A percentile compares a stretch with the other conserved stretches of the same genome.
Evolutionary conservation across 805 yeast genomes (phyloP).

Genomic region (Saturnispora quitensis): DNA sequence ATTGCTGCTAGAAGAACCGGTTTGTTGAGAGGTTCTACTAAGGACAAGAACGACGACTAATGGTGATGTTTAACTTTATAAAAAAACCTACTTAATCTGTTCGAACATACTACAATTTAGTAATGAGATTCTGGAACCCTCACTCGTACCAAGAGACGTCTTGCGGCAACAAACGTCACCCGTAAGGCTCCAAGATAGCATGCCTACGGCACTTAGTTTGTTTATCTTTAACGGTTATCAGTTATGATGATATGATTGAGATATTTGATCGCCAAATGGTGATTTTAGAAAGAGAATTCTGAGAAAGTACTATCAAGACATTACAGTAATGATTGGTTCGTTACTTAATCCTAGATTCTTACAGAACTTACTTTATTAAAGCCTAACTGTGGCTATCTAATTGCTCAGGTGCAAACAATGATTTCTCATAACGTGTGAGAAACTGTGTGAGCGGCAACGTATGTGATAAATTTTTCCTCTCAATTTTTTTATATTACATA

Average conservation of each 20-base stretch:
- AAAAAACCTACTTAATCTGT: not conserved
- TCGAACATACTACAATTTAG: not conserved
- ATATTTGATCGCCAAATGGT: not conserved
- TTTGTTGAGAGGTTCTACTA: conserved; percentile 95
- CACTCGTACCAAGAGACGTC: too few species aligned
- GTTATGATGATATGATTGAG: not conserved
- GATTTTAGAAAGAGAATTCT: too few species aligned
- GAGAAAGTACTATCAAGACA: not conserved
- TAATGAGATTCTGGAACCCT: not conserved
- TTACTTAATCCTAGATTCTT: too few species aligned
- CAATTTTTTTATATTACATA: not conserved
- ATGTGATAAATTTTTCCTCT: not conserved
- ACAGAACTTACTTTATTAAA: too few species aligned
- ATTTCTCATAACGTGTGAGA: not conserved
- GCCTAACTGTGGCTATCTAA: not conserved
- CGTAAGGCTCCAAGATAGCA: not conserved
- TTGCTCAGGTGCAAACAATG: not conserved
- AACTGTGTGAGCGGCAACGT: not conserved
- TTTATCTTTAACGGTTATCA: not conserved
- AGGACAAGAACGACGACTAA: conserved; percentile 39
- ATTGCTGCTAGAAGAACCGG: conserved; percentile 99
- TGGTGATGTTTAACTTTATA: conserved; percentile 2
- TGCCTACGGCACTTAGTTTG: not conserved
- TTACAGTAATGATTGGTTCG: too few species aligned
- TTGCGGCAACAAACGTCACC: too few species aligned